A percentile compares a stretch with the other conserved stretches of the same genome.
Conservation (phyloP, 345 rosid genomes). For the Gossypium sturtianum region DNA sequence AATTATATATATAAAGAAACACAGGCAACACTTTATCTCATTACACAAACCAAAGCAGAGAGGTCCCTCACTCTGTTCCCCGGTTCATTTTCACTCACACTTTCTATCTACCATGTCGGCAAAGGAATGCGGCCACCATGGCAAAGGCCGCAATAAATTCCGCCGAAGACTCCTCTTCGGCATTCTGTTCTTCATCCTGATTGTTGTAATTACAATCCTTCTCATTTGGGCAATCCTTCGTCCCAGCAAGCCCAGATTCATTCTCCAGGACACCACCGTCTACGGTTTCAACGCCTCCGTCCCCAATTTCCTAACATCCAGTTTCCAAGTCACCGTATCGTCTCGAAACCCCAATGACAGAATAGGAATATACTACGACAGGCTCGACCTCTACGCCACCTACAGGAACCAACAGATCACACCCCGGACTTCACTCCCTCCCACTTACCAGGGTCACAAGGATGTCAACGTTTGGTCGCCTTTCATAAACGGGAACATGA, state of each 20-base stretch:
- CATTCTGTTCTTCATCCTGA: constrained; percentile 46
- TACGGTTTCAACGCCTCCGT: constrained; percentile 68
- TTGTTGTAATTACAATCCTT: constrained; percentile 51
- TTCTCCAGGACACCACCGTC: constrained; percentile 91
- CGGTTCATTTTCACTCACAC: neutral
- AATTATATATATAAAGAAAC: neutral
- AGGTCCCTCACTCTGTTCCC: neutral
- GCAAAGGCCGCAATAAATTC: constrained; percentile 16
- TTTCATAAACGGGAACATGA: constrained; percentile 46
- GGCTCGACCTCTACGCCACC: constrained; percentile 57
- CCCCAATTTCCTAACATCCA: constrained; percentile 69
- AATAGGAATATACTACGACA: constrained; percentile 84
- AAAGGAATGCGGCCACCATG: constrained; percentile 45
- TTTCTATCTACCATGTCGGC: constrained; percentile 34
- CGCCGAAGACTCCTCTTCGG: constrained; percentile 33
- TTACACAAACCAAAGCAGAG: neutral
- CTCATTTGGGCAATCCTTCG: constrained; percentile 82
- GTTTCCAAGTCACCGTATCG: constrained; percentile 70
- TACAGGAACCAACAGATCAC: constrained; percentile 82
- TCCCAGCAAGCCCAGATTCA: constrained; percentile 72
- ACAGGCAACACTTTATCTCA: neutral
- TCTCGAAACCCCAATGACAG: constrained; percentile 74
- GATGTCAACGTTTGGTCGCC: constrained; percentile 84
- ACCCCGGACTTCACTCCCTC: constrained; percentile 42
- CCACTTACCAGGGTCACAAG: constrained; percentile 50